Evolutionary conservation across 73 alveolate species (phyloP).

Genomic region (Tetrahymena malaccensis): DNA sequence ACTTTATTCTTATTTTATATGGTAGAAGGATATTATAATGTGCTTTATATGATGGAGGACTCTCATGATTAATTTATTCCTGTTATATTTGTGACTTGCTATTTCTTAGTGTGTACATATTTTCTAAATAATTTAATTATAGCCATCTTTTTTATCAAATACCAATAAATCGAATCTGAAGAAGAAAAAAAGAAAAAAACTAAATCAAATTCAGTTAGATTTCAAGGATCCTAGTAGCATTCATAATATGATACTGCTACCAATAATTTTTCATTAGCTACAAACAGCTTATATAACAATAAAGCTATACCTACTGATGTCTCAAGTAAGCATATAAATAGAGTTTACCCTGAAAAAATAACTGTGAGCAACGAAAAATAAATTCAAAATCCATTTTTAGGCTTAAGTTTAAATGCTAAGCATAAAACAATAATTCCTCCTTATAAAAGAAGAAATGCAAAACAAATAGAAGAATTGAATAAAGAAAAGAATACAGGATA

Average conservation of each 20-base stretch:
- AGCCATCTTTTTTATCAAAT: not conserved
- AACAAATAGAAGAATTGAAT: not conserved
- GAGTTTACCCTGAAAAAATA: not conserved
- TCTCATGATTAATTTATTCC: slow-evolving; percentile 15
- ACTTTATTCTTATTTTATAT: not conserved
- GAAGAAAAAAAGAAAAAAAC: not conserved
- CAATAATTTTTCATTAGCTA: not conserved
- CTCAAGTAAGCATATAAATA: not conserved
- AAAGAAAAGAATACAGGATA: too few species aligned
- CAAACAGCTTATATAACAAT: not conserved
- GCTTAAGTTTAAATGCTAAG: not conserved
- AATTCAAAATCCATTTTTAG: too few species aligned
- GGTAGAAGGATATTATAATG: slow-evolving; percentile 18
- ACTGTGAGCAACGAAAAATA: not conserved
- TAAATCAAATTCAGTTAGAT: not conserved
- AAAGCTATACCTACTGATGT: not conserved
- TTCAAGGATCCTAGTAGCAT: not conserved
- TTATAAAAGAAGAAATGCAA: not conserved
- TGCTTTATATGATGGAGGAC: slow-evolving; percentile 8
- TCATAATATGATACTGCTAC: not conserved
- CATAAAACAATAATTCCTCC: not conserved
- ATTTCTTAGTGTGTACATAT: not conserved
- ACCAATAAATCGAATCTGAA: not conserved
- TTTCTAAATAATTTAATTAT: not conserved
- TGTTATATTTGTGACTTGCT: not conserved